Conservation (phyloP, 2,329 filamentous ascomycete genomes). For the Colletotrichum echinochloae region DNA sequence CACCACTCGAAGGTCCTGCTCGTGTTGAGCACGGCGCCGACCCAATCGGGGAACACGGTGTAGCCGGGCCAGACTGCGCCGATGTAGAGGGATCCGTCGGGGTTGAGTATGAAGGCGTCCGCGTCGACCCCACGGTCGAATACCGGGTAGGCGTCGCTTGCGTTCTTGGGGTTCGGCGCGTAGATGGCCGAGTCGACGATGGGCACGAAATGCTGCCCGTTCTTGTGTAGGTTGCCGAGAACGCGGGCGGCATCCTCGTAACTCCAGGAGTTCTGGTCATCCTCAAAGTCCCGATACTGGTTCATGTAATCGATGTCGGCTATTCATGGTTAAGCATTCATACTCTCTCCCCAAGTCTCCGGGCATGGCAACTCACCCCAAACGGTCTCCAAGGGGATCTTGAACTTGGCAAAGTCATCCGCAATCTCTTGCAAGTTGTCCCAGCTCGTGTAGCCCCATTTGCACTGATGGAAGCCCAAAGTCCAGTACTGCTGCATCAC, state of each 20-base stretch:
- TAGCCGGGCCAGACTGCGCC: conserved; percentile 82
- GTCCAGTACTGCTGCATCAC: conserved; percentile 86
- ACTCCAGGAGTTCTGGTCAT: conserved; percentile 68
- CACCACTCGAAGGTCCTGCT: conserved; percentile 76
- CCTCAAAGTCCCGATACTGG: conserved; percentile 70
- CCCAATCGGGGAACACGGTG: conserved; percentile 79
- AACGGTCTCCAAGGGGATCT: conserved; percentile 79
- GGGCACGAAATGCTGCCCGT: conserved; percentile 76
- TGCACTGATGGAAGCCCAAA: conserved; percentile 85
- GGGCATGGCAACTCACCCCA: conserved; percentile 58
- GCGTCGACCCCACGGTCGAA: conserved; percentile 72
- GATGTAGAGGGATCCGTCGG: conserved; percentile 67
- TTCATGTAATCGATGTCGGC: conserved; percentile 81
- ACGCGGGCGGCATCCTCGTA: conserved; percentile 70
- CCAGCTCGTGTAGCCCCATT: conserved; percentile 86
- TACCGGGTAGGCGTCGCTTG: conserved; percentile 63
- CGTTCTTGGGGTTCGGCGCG: conserved; percentile 77
- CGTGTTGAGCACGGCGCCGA: conserved; percentile 69
- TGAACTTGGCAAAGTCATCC: conserved; percentile 71
- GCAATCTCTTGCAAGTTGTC: conserved; percentile 74
- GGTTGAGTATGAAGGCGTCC: conserved; percentile 66
- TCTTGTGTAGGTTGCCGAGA: conserved; percentile 70
- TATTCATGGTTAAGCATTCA: conserved; percentile 45
- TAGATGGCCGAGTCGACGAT: conserved; percentile 82
- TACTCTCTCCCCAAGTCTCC: background rate